A percentile compares a stretch with the other conserved stretches of the same genome.
phyloP scores from a whole-genome alignment of 139 green algal genomes.

The Coelastrella sp. region DNA sequence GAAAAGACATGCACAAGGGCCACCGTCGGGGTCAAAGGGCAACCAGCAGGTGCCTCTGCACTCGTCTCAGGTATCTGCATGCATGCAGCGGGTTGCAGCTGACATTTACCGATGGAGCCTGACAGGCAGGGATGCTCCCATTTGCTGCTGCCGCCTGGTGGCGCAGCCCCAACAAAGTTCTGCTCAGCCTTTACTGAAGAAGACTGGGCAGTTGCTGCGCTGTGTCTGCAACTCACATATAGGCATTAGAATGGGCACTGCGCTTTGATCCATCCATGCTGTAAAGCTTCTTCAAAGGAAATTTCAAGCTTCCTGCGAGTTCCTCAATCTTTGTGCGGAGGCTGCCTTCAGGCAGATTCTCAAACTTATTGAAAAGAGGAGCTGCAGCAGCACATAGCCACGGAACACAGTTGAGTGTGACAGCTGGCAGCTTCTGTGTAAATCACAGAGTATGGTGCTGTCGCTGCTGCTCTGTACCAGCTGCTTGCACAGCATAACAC shows the following conservation, averaged over 20 bases:
- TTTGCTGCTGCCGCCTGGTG: too few relatives aligned
- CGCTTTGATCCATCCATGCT: conserved; percentile 69
- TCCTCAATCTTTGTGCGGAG: conserved; percentile 76
- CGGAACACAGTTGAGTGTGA: not conserved
- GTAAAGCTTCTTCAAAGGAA: conserved; percentile 89
- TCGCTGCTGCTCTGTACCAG: too few relatives aligned
- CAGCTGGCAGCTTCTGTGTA: not conserved
- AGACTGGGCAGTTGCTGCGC: not conserved
- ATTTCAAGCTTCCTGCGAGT: conserved; percentile 75
- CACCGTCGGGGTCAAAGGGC: too few relatives aligned
- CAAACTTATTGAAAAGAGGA: conserved; percentile 91
- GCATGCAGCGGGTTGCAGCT: too few relatives aligned
- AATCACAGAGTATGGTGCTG: too few relatives aligned
- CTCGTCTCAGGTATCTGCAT: too few relatives aligned
- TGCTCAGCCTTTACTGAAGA: too few relatives aligned
- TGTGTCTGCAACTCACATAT: conserved; percentile 69
- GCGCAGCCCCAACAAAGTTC: too few relatives aligned
- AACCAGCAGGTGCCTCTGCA: too few relatives aligned
- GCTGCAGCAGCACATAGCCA: conserved; percentile 39
- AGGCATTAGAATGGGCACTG: conserved; percentile 87
- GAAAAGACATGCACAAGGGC: too few relatives aligned
- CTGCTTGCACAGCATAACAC: not conserved
- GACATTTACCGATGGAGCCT: too few relatives aligned
- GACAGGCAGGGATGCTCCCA: too few relatives aligned
- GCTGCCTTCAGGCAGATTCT: conserved; percentile 66